phyloP scores from a whole-genome alignment of 1,284 basidiomycete species.

The Naganishia liquefaciens region DNA sequence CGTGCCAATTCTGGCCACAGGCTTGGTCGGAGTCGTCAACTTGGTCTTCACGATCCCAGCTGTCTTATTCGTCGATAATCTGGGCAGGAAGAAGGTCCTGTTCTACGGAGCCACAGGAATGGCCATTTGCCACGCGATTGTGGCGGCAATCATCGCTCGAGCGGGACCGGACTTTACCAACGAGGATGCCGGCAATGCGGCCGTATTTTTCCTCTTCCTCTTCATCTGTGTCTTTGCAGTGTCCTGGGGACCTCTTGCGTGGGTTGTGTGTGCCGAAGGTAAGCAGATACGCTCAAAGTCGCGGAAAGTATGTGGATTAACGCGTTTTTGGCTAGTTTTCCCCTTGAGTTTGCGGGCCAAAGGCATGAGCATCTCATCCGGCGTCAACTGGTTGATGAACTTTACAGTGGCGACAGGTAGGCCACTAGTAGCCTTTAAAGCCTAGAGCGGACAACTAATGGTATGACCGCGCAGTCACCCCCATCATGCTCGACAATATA shows the following conservation, averaged over 20 bases:
- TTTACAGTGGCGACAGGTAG: constrained; percentile 46
- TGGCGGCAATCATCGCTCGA: constrained; percentile 48
- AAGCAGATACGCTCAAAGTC: neutral
- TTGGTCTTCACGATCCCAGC: constrained; percentile 52
- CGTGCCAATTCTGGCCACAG: constrained; percentile 70
- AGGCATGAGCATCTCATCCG: constrained; percentile 50
- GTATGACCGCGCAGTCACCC: constrained; percentile 36
- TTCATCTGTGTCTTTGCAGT: constrained; percentile 45
- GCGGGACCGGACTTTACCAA: constrained; percentile 42
- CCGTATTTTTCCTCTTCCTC: constrained; percentile 38
- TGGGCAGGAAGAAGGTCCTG: constrained; percentile 50
- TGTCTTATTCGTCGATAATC: constrained; percentile 51
- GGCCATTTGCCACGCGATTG: constrained; percentile 50
- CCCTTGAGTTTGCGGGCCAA: constrained; percentile 52
- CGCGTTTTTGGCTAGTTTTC: constrained; percentile 38
- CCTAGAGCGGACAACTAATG: neutral
- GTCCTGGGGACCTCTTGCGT: constrained; percentile 51
- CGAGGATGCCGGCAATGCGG: constrained; percentile 47
- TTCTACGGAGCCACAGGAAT: constrained; percentile 48
- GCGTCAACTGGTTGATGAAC: constrained; percentile 45
- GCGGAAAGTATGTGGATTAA: neutral
- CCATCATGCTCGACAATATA: constrained; percentile 47
- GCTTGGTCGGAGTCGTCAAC: constrained; percentile 73
- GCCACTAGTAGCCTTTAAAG: constrained; percentile 28
- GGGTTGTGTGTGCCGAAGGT: constrained; percentile 51